Percentiles rank a stretch among this genome's conserved stretches.
phyloP scores from a whole-genome alignment of 1,284 basidiomycete species.

The Ganoderma meredithae region DNA sequence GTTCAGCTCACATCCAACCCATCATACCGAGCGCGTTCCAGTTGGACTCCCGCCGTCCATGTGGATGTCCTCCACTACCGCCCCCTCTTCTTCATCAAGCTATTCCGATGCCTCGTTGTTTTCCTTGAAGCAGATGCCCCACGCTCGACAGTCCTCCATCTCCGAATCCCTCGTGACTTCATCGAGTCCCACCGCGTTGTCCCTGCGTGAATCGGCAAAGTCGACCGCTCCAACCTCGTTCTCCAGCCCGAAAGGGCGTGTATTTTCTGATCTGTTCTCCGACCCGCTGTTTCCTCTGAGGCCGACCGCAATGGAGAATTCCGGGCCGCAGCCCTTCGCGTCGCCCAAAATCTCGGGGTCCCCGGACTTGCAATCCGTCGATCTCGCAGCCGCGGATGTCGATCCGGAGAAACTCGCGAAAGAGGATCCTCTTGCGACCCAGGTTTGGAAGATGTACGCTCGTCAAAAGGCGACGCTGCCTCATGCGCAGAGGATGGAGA shows the following conservation, averaged over 20 bases:
- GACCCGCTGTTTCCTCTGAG: constrained; percentile 64
- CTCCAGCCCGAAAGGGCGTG: constrained; percentile 44
- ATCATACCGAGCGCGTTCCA: constrained; percentile 57
- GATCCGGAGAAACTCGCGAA: constrained; percentile 73
- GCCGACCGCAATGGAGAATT: constrained; percentile 48
- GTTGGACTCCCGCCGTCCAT: constrained; percentile 72
- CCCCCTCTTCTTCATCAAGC: constrained; percentile 52
- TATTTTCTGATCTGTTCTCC: constrained; percentile 75
- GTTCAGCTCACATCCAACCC: constrained; percentile 25
- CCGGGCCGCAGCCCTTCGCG: constrained; percentile 58
- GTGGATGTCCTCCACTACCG: constrained; percentile 79
- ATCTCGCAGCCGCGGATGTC: constrained; percentile 49
- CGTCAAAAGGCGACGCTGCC: constrained; percentile 88
- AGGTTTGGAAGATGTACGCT: constrained; percentile 98
- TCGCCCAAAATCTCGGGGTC: constrained; percentile 73
- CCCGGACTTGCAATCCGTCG: constrained; percentile 60
- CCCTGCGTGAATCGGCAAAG: constrained; percentile 35
- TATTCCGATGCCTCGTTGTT: constrained; percentile 45
- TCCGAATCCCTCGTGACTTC: constrained; percentile 38
- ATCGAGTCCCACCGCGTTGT: constrained; percentile 40
- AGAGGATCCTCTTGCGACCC: constrained; percentile 91
- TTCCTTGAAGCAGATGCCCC: constrained; percentile 39
- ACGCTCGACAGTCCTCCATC: constrained; percentile 38
- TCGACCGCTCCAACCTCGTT: constrained; percentile 42
- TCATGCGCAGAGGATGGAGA: constrained; percentile 96